Evolutionary conservation across 2,329 filamentous ascomycete genomes (phyloP).

Genomic region (Fusarium sp.): DNA sequence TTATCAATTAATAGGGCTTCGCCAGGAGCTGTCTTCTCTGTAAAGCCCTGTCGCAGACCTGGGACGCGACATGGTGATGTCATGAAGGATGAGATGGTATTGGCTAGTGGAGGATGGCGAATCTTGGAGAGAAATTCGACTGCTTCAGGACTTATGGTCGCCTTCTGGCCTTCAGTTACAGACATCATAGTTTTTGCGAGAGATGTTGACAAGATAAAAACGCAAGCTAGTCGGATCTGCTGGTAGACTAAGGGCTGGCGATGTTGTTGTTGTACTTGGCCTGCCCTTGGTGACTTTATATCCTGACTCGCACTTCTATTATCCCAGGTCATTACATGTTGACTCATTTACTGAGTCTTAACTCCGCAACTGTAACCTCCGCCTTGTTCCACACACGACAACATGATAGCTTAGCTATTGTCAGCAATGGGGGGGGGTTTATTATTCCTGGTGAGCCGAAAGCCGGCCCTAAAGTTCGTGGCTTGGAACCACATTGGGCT

Average conservation of each 20-base stretch:
- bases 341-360: too few relatives aligned
- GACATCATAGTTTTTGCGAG: background rate
- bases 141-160: background rate
- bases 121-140: background rate
- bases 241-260: too few relatives aligned
- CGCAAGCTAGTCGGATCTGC: rapidly evolving
- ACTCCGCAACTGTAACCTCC: too few relatives aligned
- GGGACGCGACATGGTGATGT: background rate
- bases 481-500: background rate
- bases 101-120: background rate
- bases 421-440: background rate
- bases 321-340: too few relatives aligned
- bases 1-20: rapidly evolving
- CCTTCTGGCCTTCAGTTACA: background rate
- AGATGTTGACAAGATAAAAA: rapidly evolving
- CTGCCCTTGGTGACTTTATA: too few relatives aligned
- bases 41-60: background rate
- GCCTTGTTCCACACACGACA: too few relatives aligned
- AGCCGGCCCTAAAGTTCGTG: background rate
- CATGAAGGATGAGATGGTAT: background rate
- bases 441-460: background rate
- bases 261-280: too few relatives aligned
- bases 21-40: background rate
- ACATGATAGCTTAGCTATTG: too few relatives aligned
- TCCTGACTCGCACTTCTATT: too few relatives aligned